Evolutionary conservation across 495 filamentous ascomycete genomes (phyloP), one percentile per base, ranked within the genome.

Genomic region (Penicillium paradoxum): DNA sequence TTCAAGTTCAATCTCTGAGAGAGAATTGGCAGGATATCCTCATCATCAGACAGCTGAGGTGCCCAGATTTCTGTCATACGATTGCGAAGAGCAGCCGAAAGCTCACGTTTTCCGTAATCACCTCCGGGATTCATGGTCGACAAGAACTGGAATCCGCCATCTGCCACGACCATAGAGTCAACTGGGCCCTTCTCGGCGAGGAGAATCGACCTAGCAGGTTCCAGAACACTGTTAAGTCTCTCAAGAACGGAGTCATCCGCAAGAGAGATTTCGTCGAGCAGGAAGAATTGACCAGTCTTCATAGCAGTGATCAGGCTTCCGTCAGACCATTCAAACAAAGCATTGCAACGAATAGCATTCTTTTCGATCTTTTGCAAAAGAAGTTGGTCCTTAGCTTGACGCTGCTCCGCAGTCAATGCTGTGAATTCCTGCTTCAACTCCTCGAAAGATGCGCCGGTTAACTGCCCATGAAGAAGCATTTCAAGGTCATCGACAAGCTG

Each of bases 41-140:
- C 84, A 32, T 79, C 77, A 37, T 93, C 89, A 0, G 88, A 87
- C 39, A 77, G 72, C 3, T 90, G 76, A 3, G 93, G 90, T 0
- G 96, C 95, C 95, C 95, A 99, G 18, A 99, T 95, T 65, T 99
- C 95, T 0, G 95, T 99, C 72, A 99, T 97, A 36, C 95, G 86
- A 65, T 99, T 97, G 21, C 95, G 81, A 47, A 99, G 75, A 21
- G 95, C 95, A 5, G 92, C 91, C 3, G 95, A 97, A 40, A 99
- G 83, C 67, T 99, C 95, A 57, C 87, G 86, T 65, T 99, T 99
- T 49, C 95, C 95, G 66, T 96, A 97, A 62, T 99, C 95, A 49
- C 95, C 95, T 33, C 93, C 95, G 8, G 95, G 95, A 57, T 99
- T 99, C 95, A 99, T 99, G 2, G 95, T 99, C 14, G 95, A 92